phyloP scores from a whole-genome alignment of 2,329 filamentous ascomycete genomes.

The Lasiodiplodia sp. region DNA sequence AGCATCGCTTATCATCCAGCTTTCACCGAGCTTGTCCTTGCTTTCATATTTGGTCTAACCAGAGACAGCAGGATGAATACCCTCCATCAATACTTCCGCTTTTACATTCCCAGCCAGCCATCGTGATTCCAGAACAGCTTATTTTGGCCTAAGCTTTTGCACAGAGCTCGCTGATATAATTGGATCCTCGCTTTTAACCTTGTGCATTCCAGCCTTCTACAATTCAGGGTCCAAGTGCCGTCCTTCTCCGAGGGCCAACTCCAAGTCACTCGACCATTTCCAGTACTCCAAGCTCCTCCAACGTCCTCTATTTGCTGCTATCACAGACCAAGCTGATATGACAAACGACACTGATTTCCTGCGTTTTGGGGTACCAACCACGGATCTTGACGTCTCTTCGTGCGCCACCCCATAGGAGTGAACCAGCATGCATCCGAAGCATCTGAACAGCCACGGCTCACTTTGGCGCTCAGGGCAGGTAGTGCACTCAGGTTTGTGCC shows the following conservation, averaged over 20 bases:
- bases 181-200: neutral
- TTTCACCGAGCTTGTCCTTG: neutral
- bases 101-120: neutral
- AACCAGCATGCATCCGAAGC: too few relatives aligned
- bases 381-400: neutral
- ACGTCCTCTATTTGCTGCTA: neutral
- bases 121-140: neutral
- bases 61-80: neutral
- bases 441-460: too few relatives aligned
- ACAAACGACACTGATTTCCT: neutral
- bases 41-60: neutral
- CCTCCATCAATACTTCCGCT: neutral
- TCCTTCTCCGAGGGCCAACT: neutral
- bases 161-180: neutral
- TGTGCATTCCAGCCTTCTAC: neutral
- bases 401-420: neutral
- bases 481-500: too few relatives aligned
- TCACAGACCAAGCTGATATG: neutral
- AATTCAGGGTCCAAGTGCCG: neutral
- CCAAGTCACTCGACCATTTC: neutral
- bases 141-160: neutral
- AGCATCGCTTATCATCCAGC: neutral
- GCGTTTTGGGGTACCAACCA: neutral
- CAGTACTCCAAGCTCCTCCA: neutral
- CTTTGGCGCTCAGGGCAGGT: too few relatives aligned